A percentile compares a stretch with the other conserved stretches of the same genome.
phyloP scores from a whole-genome alignment of 2,329 filamentous ascomycete genomes.

The Rhytidhysteron rufulum region DNA sequence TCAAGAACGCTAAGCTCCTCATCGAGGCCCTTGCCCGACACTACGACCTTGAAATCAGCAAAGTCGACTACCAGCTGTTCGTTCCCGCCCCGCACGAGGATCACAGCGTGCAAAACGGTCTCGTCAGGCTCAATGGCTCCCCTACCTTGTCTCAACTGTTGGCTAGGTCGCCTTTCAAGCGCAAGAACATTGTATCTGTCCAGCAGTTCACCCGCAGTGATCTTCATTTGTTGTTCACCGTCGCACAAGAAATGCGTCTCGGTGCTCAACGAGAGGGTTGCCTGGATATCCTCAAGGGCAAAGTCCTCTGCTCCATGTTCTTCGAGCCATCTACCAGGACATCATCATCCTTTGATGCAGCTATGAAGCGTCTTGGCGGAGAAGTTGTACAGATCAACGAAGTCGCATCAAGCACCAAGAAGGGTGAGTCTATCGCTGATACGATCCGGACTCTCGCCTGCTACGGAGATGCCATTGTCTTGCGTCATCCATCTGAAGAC shows the following conservation, averaged over 20 bases:
- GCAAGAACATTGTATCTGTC: conserved; percentile 86
- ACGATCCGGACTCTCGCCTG: conserved; percentile 89
- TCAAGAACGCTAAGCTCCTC: conserved; percentile 97
- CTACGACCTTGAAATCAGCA: conserved; percentile 77
- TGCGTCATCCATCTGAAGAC: conserved; percentile 82
- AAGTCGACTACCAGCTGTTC: conserved; percentile 89
- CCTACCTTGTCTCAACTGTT: conserved; percentile 67
- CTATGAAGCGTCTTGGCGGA: conserved; percentile 96
- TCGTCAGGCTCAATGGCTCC: conserved; percentile 54
- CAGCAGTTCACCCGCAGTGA: conserved; percentile 84
- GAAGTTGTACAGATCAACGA: conserved; percentile 79
- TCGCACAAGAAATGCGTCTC: conserved; percentile 95
- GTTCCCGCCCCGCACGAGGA: conserved; percentile 28
- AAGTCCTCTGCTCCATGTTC: conserved; percentile 88
- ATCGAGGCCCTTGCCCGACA: conserved; percentile 90
- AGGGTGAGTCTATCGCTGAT: conserved; percentile 91
- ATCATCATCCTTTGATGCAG: conserved; percentile 91
- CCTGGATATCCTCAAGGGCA: conserved; percentile 78
- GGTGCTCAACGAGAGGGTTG: conserved; percentile 91
- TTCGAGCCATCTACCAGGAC: conserved; percentile 97
- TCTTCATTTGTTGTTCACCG: conserved; percentile 89
- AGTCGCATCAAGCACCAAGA: conserved; percentile 80
- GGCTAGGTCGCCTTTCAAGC: conserved; percentile 79
- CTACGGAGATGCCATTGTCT: conserved; percentile 93
- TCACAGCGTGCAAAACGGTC: conserved; percentile 36